Base-by-base conservation (phyloP, 768 basidiomycete genomes). In the Nevesoporus exiguus region DNA sequence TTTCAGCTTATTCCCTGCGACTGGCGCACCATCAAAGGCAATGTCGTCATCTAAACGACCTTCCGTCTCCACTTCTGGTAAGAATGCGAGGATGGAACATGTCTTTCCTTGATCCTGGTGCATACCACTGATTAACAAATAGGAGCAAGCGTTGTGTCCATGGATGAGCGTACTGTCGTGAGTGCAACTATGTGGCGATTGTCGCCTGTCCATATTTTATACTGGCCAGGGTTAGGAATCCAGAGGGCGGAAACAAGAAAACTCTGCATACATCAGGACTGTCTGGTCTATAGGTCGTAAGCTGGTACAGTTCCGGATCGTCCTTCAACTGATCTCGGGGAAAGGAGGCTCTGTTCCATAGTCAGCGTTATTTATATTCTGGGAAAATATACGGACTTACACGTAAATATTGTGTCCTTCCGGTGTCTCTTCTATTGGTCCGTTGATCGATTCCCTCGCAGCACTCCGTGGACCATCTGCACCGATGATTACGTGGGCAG, bases 391-490 rank as follows among this genome's bases (percentile, higher is more conserved):
- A 25, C 51, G 31, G 34, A 61, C 77, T 55, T 36, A 78, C 81
- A 77, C 74, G 61, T 81, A 84, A 64, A 77, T 68, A 33, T 73
- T 74, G 58, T 73, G 50, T 15, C 66, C 58, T 57, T 69, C 65
- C 36, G 67, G 58, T 5, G 51, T 56, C 25, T 69, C 63, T 14
- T 68, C 55, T 37, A 63, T 61, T 19, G 73, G 74, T 9, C 69
- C 66, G 4, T 65, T 67, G 30, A 76, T 61, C 3, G 77, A 61
- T 21, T 71, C 58, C 19, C 68, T 67, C 29, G 76, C 71, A 13
- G 77, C 37, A 37, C 82, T 83, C 30, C 71, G 66, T 48, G 76
- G 74, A 13, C 86, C 85, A 64, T 87, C 85, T 3, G 85, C 84
- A 25, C 81, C 84, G 17, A 86, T 75, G 46, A 86, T 69, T 31